Conservation (phyloP, 352 stramenopile species). For the Globisporangium okanoganense region DNA sequence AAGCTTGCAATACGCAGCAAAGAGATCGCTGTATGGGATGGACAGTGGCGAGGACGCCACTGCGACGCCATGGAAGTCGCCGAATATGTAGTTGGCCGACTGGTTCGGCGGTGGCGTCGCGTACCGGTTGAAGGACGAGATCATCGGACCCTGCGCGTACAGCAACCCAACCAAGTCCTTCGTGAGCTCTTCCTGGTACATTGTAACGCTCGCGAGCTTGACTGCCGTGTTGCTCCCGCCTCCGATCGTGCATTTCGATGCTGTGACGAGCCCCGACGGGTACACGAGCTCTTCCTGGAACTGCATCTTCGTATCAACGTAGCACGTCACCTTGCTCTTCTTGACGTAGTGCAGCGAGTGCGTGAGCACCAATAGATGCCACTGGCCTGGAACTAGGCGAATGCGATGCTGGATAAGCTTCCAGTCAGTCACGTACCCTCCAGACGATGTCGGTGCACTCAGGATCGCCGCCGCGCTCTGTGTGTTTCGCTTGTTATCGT, state of each 20-base stretch:
- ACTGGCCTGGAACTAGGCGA: slow-evolving; percentile 30
- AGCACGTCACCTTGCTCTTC: slow-evolving; percentile 79
- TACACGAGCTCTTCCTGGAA: slow-evolving; percentile 79
- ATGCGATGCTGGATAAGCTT: slow-evolving; percentile 48
- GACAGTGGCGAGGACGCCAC: slow-evolving; percentile 38
- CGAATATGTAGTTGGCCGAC: slow-evolving; percentile 29
- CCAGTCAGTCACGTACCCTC: slow-evolving; percentile 42
- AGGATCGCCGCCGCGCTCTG: slow-evolving; percentile 31
- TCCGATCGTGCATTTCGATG: slow-evolving; percentile 71
- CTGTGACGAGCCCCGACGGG: slow-evolving; percentile 63
- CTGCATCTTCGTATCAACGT: slow-evolving; percentile 53
- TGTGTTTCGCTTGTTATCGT: slow-evolving; percentile 14
- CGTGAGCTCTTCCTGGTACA: slow-evolving; percentile 79
- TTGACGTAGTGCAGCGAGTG: slow-evolving; percentile 85
- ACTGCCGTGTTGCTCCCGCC: slow-evolving; percentile 32
- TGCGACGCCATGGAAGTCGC: slow-evolving; percentile 45
- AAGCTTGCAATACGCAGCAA: slow-evolving; percentile 45
- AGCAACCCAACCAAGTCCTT: slow-evolving; percentile 50
- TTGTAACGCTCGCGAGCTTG: slow-evolving; percentile 64
- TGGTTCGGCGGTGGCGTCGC: slow-evolving; percentile 18
- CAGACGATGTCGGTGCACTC: slow-evolving; percentile 21
- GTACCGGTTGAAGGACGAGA: slow-evolving; percentile 60
- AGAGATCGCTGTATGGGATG: slow-evolving; percentile 33
- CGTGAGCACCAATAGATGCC: slow-evolving; percentile 71
- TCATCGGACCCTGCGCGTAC: slow-evolving; percentile 51